A percentile compares a stretch with the other conserved stretches of the same genome.
phyloP scores from a whole-genome alignment of 163 green algal species.

The Trebouxia gelatinosa region DNA sequence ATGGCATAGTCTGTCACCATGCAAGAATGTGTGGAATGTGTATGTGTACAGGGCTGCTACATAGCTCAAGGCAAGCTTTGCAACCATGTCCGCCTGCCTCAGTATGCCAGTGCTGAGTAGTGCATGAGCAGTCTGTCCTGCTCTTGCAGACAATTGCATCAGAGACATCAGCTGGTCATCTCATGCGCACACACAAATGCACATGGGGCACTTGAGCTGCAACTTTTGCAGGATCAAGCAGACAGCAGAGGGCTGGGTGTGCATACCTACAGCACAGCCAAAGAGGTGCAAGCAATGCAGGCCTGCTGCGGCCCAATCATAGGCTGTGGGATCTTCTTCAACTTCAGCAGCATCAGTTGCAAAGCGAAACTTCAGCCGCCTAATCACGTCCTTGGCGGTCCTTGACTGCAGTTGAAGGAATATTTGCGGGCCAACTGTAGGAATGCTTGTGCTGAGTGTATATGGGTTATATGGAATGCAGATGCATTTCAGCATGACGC shows the following conservation, averaged over 20 bases:
- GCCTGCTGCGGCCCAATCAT: conserved; percentile 15
- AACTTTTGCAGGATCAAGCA: not conserved
- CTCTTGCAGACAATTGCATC: not conserved
- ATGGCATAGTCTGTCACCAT: too few relatives aligned
- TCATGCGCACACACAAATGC: not conserved
- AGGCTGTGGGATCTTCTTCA: conserved; percentile 3
- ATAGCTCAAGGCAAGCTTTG: too few relatives aligned
- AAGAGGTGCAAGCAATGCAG: conserved; percentile 16
- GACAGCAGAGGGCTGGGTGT: not conserved
- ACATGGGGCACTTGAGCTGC: not conserved
- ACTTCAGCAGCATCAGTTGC: conserved; percentile 9
- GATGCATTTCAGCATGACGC: too few relatives aligned
- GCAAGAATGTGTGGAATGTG: too few relatives aligned
- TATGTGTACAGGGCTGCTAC: too few relatives aligned
- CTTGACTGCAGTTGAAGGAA: conserved; percentile 23
- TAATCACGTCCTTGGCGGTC: conserved; percentile 14
- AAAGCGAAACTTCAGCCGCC: conserved; percentile 21
- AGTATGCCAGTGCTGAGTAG: too few relatives aligned
- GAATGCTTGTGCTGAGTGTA: too few relatives aligned
- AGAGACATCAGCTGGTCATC: not conserved
- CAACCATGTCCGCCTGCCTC: too few relatives aligned
- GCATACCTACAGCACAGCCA: conserved; percentile 7
- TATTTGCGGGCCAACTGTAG: too few relatives aligned
- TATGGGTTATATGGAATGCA: too few relatives aligned
- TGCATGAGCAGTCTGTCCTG: not conserved